phyloP scores from a whole-genome alignment of 2,329 filamentous ascomycete species.

The Trichoderma guizhouense region DNA sequence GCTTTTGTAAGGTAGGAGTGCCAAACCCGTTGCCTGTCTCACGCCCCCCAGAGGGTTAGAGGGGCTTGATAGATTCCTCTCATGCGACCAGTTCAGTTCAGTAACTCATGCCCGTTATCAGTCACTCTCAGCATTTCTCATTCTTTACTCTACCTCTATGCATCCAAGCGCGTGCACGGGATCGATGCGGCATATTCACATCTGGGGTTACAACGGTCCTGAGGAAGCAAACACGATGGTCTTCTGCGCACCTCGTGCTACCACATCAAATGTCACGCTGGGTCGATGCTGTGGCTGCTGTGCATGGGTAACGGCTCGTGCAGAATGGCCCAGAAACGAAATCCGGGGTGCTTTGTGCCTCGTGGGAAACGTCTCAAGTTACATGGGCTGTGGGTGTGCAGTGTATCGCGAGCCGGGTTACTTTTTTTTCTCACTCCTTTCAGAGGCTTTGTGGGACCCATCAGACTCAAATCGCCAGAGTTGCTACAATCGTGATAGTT shows the following conservation, averaged over 20 bases:
- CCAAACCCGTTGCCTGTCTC: background rate
- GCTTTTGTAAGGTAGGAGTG: constrained; percentile 14
- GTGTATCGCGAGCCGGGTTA: background rate
- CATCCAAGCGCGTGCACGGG: background rate
- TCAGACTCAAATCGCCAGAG: background rate
- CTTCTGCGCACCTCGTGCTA: background rate
- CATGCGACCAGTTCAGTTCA: background rate
- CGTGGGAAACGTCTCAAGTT: background rate
- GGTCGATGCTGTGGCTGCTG: background rate
- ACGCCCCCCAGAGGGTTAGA: background rate
- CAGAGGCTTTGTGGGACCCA: background rate
- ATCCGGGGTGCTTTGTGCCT: background rate
- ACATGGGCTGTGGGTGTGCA: background rate
- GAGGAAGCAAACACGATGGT: background rate
- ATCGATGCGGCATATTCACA: background rate
- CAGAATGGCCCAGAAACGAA: background rate
- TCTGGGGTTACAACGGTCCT: background rate
- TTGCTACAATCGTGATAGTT: background rate
- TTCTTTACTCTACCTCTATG: background rate
- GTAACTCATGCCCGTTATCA: background rate
- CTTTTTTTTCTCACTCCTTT: background rate
- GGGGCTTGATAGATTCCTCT: background rate
- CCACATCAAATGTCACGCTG: background rate
- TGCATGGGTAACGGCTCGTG: background rate
- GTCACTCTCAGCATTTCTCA: background rate